phyloP scores from a whole-genome alignment of 768 basidiomycete genomes.

The Filobasidium floriforme region DNA sequence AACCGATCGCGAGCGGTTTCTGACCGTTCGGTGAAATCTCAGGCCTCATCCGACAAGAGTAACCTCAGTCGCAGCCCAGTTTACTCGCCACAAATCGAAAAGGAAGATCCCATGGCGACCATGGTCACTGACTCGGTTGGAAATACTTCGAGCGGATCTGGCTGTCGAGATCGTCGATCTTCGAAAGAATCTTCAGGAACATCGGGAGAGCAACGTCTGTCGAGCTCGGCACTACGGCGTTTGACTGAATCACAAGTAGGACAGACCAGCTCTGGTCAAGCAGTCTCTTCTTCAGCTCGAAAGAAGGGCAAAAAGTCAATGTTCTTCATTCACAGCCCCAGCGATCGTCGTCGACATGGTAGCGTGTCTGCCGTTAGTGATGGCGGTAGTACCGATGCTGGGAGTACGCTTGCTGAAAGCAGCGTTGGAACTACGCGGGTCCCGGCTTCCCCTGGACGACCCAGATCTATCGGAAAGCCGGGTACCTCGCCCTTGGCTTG shows the following conservation, averaged over 20 bases:
- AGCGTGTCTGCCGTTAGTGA: conserved; percentile 20
- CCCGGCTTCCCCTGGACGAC: conserved; percentile 3
- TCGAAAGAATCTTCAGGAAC: not conserved
- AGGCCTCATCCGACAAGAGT: not conserved
- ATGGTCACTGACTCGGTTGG: not conserved
- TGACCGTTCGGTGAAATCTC: not conserved
- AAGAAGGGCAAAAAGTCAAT: conserved; percentile 34
- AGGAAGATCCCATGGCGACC: conserved; percentile 15
- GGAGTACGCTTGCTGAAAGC: conserved; percentile 7
- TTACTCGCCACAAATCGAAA: conserved; percentile 13
- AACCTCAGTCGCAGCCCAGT: conserved; percentile 3
- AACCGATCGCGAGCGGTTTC: not conserved
- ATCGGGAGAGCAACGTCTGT: conserved; percentile 7
- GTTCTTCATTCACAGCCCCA: conserved; percentile 40
- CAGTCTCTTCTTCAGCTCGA: not conserved
- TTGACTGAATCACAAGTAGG: not conserved
- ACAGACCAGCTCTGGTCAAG: not conserved
- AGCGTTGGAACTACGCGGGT: conserved; percentile 11
- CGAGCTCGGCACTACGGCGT: not conserved
- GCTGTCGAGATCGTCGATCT: not conserved
- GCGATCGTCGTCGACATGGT: conserved; percentile 16
- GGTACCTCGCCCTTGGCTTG: conserved; percentile 1
- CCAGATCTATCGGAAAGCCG: conserved; percentile 6
- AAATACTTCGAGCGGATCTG: not conserved
- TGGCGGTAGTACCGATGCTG: conserved; percentile 14